Conservation (phyloP, 768 basidiomycete species). For the Lentinula lateritia region DNA sequence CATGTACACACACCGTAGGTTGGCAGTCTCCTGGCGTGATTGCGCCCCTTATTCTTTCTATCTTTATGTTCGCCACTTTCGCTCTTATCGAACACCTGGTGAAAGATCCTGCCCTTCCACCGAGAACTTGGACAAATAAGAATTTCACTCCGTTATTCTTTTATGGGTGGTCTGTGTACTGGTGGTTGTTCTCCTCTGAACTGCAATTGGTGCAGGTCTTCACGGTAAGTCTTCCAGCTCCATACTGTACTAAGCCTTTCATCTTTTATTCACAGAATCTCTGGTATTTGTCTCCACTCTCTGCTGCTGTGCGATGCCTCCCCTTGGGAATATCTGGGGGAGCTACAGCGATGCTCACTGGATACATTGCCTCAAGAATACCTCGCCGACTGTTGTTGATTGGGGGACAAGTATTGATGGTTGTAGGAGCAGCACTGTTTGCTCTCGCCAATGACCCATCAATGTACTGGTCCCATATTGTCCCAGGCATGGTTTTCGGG, state of each 20-base stretch:
- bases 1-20: slow-evolving; percentile 18
- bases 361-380: not conserved
- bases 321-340: slow-evolving; percentile 4
- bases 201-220: slow-evolving; percentile 20
- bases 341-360: slow-evolving; percentile 3
- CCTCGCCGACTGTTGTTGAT: slow-evolving; percentile 24
- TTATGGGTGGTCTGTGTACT: slow-evolving; percentile 15
- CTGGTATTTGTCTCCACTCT: slow-evolving; percentile 2
- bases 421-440: slow-evolving; percentile 32
- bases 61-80: slow-evolving; percentile 31
- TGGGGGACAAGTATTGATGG: slow-evolving; percentile 27
- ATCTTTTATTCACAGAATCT: not conserved
- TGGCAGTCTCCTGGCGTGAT: slow-evolving; percentile 40
- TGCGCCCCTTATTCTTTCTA: slow-evolving; percentile 35
- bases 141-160: slow-evolving; percentile 36
- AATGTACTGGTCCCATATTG: slow-evolving; percentile 37
- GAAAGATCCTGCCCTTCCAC: slow-evolving; percentile 20
- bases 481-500: slow-evolving; percentile 44
- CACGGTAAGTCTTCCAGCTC: slow-evolving; percentile 12
- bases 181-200: slow-evolving; percentile 26
- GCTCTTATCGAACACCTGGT: slow-evolving; percentile 37
- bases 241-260: not conserved
- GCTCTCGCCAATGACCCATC: slow-evolving; percentile 30
- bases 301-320: slow-evolving; percentile 5
- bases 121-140: slow-evolving; percentile 29